phyloP scores from a whole-genome alignment of 2,329 filamentous ascomycete species.

The Aspergillus udagawae region DNA sequence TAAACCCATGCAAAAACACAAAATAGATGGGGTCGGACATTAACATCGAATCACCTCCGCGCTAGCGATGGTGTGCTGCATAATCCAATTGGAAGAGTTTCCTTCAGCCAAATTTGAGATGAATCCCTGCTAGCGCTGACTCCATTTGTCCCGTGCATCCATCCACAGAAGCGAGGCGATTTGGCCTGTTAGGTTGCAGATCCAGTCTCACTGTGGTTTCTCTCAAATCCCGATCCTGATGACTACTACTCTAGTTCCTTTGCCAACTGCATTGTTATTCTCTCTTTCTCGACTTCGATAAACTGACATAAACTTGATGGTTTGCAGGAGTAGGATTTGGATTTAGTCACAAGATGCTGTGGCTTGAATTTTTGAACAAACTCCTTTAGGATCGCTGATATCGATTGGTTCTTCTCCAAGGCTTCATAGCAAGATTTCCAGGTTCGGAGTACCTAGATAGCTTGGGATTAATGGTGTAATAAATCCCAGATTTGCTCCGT shows the following conservation, averaged over 20 bases:
- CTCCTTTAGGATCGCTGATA: neutral
- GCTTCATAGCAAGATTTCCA: neutral
- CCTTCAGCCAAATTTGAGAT: neutral
- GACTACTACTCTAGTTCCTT: too few relatives aligned
- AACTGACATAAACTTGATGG: neutral
- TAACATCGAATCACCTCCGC: neutral
- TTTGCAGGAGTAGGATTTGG: neutral
- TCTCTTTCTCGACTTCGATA: neutral
- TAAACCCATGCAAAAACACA: neutral
- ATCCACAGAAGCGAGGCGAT: neutral
- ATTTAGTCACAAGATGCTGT: neutral
- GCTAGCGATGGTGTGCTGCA: neutral
- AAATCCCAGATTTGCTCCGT: neutral
- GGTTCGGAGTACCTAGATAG: too few relatives aligned
- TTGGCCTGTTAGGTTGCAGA: neutral
- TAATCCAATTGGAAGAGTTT: neutral
- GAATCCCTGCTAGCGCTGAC: neutral
- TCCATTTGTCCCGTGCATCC: neutral
- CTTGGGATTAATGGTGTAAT: neutral
- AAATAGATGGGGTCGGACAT: neutral
- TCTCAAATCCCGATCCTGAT: neutral
- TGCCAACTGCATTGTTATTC: too few relatives aligned
- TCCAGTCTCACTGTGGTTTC: neutral
- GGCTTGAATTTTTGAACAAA: neutral
- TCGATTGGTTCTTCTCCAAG: too few relatives aligned